phyloP scores from a whole-genome alignment of 2,329 filamentous ascomycete genomes.

The Grosmannia clavigera region DNA sequence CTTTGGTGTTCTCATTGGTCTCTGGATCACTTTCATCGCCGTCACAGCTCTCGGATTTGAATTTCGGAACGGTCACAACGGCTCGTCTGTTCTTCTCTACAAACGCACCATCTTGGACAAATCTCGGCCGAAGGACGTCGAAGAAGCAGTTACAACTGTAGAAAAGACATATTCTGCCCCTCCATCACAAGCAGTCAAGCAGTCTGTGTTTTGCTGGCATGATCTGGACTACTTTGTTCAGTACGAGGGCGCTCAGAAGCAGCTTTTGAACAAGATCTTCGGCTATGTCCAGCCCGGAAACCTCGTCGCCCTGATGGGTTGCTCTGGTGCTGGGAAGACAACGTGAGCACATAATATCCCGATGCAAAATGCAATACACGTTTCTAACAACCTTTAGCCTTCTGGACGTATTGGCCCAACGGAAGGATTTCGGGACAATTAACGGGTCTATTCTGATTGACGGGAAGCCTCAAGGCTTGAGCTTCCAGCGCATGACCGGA shows the following conservation, averaged over 20 bases:
- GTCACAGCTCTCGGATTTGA: constrained; percentile 53
- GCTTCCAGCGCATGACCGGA: constrained; percentile 67
- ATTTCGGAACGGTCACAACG: constrained; percentile 57
- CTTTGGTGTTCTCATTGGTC: constrained; percentile 64
- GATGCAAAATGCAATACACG: neutral
- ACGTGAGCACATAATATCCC: constrained; percentile 27
- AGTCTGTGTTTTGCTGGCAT: constrained; percentile 64
- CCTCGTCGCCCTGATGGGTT: constrained; percentile 66
- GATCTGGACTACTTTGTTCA: constrained; percentile 59
- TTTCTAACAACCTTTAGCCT: constrained; percentile 24
- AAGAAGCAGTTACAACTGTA: neutral
- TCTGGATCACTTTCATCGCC: constrained; percentile 34
- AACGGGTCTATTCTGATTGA: constrained; percentile 65
- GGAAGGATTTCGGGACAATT: constrained; percentile 68
- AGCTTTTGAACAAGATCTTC: constrained; percentile 66
- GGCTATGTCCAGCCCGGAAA: constrained; percentile 77
- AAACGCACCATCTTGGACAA: constrained; percentile 7
- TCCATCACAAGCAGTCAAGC: constrained; percentile 22
- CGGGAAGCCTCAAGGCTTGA: constrained; percentile 55
- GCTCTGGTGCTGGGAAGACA: constrained; percentile 78
- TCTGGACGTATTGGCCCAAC: constrained; percentile 68
- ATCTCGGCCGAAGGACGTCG: neutral
- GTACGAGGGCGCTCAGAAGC: constrained; percentile 25
- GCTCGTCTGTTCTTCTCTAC: constrained; percentile 8
- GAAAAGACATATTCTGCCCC: neutral